phyloP scores from a whole-genome alignment of 805 yeast species.

The Candida succiphila region DNA sequence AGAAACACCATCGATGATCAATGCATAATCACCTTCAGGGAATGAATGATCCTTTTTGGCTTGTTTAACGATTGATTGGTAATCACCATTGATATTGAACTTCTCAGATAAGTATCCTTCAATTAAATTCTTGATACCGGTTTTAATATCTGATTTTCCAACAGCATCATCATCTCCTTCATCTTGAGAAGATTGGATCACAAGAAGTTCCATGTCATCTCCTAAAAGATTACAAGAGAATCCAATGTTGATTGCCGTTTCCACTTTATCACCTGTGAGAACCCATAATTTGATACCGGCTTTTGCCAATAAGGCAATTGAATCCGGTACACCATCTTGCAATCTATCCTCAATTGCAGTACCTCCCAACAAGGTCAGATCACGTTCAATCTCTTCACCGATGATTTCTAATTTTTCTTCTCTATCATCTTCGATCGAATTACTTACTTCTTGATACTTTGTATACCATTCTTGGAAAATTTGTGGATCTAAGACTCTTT shows the following conservation, averaged over 20 bases:
- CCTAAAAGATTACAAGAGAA: constrained; percentile 66
- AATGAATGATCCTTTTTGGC: constrained; percentile 58
- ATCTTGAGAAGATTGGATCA: constrained; percentile 49
- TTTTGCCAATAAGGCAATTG: constrained; percentile 52
- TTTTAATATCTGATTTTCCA: constrained; percentile 3
- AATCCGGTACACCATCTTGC: constrained; percentile 70
- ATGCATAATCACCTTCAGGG: constrained; percentile 46
- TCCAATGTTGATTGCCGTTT: constrained; percentile 78
- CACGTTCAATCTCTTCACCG: constrained; percentile 50
- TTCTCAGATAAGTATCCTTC: constrained; percentile 36
- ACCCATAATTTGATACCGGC: constrained; percentile 84
- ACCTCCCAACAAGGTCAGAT: constrained; percentile 55
- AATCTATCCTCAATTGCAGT: constrained; percentile 77
- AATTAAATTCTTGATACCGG: constrained; percentile 30
- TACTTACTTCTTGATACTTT: constrained; percentile 54
- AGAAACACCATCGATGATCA: constrained; percentile 66
- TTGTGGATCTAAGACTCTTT: constrained; percentile 51
- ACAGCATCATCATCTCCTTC: constrained; percentile 17
- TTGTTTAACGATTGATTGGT: constrained; percentile 30
- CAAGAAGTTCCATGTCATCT: constrained; percentile 58
- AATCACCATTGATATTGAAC: constrained; percentile 34
- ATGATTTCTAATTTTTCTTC: constrained; percentile 45
- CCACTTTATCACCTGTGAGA: constrained; percentile 73
- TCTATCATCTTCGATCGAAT: constrained; percentile 46
- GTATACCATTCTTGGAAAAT: constrained; percentile 56